Evolutionary conservation across 75 land plant genomes (phyloP).

Genomic region (Ceratopteris richardii): DNA sequence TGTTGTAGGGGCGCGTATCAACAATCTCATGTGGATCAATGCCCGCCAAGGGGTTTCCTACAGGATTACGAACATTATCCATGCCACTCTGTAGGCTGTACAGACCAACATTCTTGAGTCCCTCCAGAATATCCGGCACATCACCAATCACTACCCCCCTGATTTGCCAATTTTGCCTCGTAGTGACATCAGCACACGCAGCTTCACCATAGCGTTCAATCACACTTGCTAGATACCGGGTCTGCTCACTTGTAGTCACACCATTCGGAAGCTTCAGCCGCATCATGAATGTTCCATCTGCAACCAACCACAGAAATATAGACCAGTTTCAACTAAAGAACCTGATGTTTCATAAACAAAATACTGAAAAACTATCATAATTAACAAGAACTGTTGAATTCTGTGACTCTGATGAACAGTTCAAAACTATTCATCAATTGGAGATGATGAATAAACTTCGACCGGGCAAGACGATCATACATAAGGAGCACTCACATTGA

Average conservation of each 20-base stretch:
- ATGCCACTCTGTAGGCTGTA: slow-evolving; percentile 96
- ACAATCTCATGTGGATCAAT: slow-evolving; percentile 90
- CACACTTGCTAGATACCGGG: slow-evolving; percentile 72
- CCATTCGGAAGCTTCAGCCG: slow-evolving; percentile 97
- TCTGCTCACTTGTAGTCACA: slow-evolving; percentile 73
- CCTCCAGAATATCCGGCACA: slow-evolving; percentile 73
- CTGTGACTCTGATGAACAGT: too few relatives aligned
- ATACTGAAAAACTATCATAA: too few relatives aligned
- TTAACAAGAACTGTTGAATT: too few relatives aligned
- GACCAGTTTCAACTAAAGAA: too few relatives aligned
- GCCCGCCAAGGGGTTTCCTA: slow-evolving; percentile 92
- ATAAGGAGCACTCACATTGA: slow-evolving; percentile 63
- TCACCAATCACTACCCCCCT: slow-evolving; percentile 80
- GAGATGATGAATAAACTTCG: too few relatives aligned
- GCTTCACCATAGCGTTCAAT: slow-evolving; percentile 61
- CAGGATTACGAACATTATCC: slow-evolving; percentile 97
- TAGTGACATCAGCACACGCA: slow-evolving; percentile 94
- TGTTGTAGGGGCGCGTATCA: slow-evolving; percentile 78
- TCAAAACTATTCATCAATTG: too few relatives aligned
- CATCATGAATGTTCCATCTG: slow-evolving; percentile 98
- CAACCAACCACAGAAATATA: background rate
- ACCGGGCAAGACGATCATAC: too few relatives aligned
- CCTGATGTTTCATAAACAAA: too few relatives aligned
- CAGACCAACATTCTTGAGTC: slow-evolving; percentile 65
- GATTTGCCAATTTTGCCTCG: slow-evolving; percentile 97